phyloP scores from a whole-genome alignment of 2,329 filamentous ascomycete species.

The Aspergillus alliaceus region DNA sequence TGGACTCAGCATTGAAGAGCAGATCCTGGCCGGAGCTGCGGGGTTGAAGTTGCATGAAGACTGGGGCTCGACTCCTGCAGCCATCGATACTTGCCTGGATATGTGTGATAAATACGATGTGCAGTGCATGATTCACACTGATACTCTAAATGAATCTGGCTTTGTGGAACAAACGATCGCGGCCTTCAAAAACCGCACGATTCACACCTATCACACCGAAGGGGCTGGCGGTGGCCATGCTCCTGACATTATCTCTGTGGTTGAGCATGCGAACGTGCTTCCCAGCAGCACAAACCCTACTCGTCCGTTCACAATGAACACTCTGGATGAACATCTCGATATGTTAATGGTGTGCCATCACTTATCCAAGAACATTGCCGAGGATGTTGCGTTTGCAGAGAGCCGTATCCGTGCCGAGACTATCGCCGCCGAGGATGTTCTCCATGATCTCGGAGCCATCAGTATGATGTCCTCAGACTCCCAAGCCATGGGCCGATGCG shows the following conservation, averaged over 20 bases:
- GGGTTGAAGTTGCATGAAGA: constrained; percentile 95
- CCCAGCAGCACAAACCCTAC: constrained; percentile 92
- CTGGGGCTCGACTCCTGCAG: constrained; percentile 88
- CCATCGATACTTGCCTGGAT: constrained; percentile 80
- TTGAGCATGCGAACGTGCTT: constrained; percentile 83
- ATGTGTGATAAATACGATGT: constrained; percentile 91
- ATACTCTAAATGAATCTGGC: constrained; percentile 95
- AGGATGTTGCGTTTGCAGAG: constrained; percentile 94
- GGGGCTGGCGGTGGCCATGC: constrained; percentile 93
- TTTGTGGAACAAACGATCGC: constrained; percentile 89
- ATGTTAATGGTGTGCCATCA: constrained; percentile 99
- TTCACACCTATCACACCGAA: constrained; percentile 97
- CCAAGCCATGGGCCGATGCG: constrained; percentile 94
- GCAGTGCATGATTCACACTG: constrained; percentile 91
- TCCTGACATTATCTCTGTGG: constrained; percentile 92
- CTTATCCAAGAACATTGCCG: constrained; percentile 85
- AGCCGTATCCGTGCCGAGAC: constrained; percentile 92
- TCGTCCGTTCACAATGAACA: constrained; percentile 85
- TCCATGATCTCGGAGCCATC: constrained; percentile 92
- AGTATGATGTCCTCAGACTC: constrained; percentile 97
- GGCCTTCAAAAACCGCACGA: constrained; percentile 82
- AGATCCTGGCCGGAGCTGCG: constrained; percentile 78
- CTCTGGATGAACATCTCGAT: constrained; percentile 92
- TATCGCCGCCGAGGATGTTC: constrained; percentile 92
- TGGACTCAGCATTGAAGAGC: constrained; percentile 69